phyloP scores from a whole-genome alignment of 805 yeast species.

The Myxozyma mucilagina region DNA sequence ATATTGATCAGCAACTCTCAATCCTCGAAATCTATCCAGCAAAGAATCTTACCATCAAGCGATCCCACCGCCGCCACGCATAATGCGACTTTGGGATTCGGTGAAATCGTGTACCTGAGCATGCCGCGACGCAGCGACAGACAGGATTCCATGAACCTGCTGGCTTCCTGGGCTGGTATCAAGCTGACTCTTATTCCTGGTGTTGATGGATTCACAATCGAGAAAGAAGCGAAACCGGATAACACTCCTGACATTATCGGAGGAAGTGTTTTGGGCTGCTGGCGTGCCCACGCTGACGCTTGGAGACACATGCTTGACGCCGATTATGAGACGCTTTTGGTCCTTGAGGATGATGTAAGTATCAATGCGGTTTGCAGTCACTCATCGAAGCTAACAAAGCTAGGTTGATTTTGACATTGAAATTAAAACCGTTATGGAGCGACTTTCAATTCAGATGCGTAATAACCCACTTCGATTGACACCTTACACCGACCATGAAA shows the following conservation, averaged over 20 bases:
- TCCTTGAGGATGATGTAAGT: slow-evolving; percentile 22
- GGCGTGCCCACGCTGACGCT: slow-evolving; percentile 25
- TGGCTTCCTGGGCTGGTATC: slow-evolving; percentile 17
- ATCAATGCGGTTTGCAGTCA: too few relatives aligned
- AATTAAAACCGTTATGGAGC: slow-evolving; percentile 16
- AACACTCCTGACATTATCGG: slow-evolving; percentile 8
- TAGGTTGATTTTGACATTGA: slow-evolving; percentile 21
- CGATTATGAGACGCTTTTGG: slow-evolving; percentile 15
- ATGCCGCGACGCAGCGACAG: slow-evolving; percentile 27
- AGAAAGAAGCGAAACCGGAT: slow-evolving; percentile 14
- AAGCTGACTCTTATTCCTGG: slow-evolving; percentile 12
- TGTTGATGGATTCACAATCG: slow-evolving; percentile 14
- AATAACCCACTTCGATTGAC: slow-evolving; percentile 10
- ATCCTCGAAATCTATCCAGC: not conserved
- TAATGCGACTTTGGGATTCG: slow-evolving; percentile 21
- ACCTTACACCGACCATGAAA: slow-evolving; percentile 18
- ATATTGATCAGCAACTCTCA: not conserved
- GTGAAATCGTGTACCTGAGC: slow-evolving; percentile 14
- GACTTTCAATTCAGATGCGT: slow-evolving; percentile 12
- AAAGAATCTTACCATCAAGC: not conserved
- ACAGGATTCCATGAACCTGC: slow-evolving; percentile 23
- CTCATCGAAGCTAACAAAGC: too few relatives aligned
- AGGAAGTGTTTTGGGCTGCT: slow-evolving; percentile 17
- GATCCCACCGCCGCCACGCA: not conserved
- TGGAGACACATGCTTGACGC: slow-evolving; percentile 17